Conservation (phyloP, 2,329 filamentous ascomycete species). For the Geoglossum cookeanum region DNA sequence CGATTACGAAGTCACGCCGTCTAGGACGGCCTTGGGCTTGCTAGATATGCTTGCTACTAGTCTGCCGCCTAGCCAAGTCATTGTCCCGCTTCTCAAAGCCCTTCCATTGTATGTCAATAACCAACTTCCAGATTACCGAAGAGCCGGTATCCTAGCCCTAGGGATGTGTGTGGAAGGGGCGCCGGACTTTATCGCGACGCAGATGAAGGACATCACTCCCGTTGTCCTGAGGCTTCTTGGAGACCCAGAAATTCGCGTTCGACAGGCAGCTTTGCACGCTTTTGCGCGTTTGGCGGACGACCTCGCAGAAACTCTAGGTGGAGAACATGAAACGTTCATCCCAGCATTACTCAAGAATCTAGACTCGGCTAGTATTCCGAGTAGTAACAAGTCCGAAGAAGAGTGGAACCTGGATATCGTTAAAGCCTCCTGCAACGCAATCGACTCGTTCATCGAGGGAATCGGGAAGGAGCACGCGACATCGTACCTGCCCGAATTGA, state of each 20-base stretch:
- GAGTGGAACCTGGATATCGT: constrained; percentile 73
- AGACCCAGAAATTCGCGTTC: constrained; percentile 67
- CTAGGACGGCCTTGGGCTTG: constrained; percentile 65
- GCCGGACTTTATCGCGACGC: constrained; percentile 90
- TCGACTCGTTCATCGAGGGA: constrained; percentile 79
- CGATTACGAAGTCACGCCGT: constrained; percentile 72
- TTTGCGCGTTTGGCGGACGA: constrained; percentile 85
- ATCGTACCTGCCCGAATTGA: constrained; percentile 63
- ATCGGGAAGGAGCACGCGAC: constrained; percentile 65
- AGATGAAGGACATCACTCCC: constrained; percentile 72
- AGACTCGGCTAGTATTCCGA: constrained; percentile 51
- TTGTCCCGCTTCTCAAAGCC: constrained; percentile 76
- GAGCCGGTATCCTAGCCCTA: constrained; percentile 78
- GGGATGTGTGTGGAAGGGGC: constrained; percentile 93
- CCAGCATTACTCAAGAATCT: constrained; percentile 75
- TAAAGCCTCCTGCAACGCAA: constrained; percentile 71
- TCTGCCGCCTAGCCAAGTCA: constrained; percentile 80
- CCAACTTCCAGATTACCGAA: constrained; percentile 57
- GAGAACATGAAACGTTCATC: constrained; percentile 71
- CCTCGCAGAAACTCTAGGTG: constrained; percentile 71
- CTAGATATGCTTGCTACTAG: constrained; percentile 78
- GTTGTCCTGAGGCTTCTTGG: constrained; percentile 65
- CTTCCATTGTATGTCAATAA: constrained; percentile 66
- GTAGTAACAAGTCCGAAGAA: constrained; percentile 37
- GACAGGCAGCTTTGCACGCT: constrained; percentile 71